Percentiles rank a stretch among this genome's conserved stretches.
Conservation (phyloP, 345 rosid species). For the Sisymbrium irio region DNA sequence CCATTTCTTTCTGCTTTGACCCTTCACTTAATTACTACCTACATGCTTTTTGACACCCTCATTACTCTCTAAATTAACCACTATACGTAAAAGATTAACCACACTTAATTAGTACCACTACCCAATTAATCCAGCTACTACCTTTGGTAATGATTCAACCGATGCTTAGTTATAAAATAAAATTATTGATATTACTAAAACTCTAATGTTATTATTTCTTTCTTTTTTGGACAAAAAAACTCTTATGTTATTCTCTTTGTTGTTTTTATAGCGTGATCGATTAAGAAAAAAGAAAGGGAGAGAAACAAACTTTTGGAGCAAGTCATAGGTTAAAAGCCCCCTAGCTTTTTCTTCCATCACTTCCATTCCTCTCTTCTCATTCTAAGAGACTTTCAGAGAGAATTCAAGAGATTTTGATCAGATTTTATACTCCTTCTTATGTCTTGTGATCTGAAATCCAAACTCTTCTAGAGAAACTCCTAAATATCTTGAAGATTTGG, state of each 20-base stretch:
- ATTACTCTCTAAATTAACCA: slow-evolving; percentile 20
- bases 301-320: slow-evolving; percentile 38
- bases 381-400: background rate
- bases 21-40: slow-evolving; percentile 23
- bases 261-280: background rate
- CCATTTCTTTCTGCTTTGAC: slow-evolving; percentile 32
- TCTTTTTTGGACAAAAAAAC: too few relatives aligned
- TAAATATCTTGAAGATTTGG: background rate
- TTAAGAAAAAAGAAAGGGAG: background rate
- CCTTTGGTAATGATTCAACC: slow-evolving; percentile 1
- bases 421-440: background rate
- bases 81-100: background rate
- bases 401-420: slow-evolving; percentile 21
- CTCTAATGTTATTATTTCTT: background rate
- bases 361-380: slow-evolving; percentile 30
- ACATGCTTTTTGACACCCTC: slow-evolving; percentile 24
- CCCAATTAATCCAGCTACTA: slow-evolving; percentile 17
- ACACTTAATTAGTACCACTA: slow-evolving; percentile 9
- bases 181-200: background rate
- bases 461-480: slow-evolving; percentile 1
- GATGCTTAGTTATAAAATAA: background rate
- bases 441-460: slow-evolving; percentile 6
- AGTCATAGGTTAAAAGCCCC: slow-evolving; percentile 32
- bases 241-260: background rate
- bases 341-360: slow-evolving; percentile 33